Conservation (phyloP, 2,329 filamentous ascomycete genomes). For the Dactylellina haptotyla region DNA sequence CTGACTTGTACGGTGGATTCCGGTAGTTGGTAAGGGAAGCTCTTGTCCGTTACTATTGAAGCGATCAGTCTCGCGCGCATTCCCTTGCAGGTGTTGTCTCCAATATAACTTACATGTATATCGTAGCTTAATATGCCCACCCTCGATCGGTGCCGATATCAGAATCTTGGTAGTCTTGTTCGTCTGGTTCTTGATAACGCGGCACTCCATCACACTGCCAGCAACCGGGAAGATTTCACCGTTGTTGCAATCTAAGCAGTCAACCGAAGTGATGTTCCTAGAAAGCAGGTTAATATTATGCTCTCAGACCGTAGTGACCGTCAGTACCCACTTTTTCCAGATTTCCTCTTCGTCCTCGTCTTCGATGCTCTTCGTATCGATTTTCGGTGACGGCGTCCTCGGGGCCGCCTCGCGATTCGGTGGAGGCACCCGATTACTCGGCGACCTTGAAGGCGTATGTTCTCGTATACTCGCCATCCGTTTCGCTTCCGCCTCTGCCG, state of each 20-base stretch:
- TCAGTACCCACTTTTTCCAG: slow-evolving; percentile 32
- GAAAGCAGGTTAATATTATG: background rate
- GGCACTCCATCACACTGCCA: slow-evolving; percentile 41
- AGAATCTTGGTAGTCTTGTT: slow-evolving; percentile 45
- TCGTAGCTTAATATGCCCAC: slow-evolving; percentile 37
- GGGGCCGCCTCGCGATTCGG: background rate
- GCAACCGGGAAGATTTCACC: slow-evolving; percentile 42
- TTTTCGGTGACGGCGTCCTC: slow-evolving; percentile 28
- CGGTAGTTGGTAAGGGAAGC: slow-evolving; percentile 51
- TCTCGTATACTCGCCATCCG: slow-evolving; percentile 2
- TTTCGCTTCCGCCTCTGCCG: slow-evolving; percentile 23
- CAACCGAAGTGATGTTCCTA: slow-evolving; percentile 47
- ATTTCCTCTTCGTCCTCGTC: slow-evolving; percentile 48
- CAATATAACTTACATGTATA: slow-evolving; percentile 37
- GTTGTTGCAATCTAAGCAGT: slow-evolving; percentile 37
- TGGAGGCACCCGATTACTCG: slow-evolving; percentile 4
- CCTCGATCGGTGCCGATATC: slow-evolving; percentile 36
- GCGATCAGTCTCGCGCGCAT: background rate
- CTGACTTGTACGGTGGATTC: slow-evolving; percentile 49
- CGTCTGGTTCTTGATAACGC: slow-evolving; percentile 46
- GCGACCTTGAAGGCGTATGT: slow-evolving; percentile 17
- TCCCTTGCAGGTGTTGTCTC: too few relatives aligned
- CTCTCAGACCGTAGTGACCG: background rate
- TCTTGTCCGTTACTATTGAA: slow-evolving; percentile 36
- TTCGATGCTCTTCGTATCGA: slow-evolving; percentile 18